Evolutionary conservation across 768 basidiomycete genomes (phyloP).

Genomic region (Russula earlei): DNA sequence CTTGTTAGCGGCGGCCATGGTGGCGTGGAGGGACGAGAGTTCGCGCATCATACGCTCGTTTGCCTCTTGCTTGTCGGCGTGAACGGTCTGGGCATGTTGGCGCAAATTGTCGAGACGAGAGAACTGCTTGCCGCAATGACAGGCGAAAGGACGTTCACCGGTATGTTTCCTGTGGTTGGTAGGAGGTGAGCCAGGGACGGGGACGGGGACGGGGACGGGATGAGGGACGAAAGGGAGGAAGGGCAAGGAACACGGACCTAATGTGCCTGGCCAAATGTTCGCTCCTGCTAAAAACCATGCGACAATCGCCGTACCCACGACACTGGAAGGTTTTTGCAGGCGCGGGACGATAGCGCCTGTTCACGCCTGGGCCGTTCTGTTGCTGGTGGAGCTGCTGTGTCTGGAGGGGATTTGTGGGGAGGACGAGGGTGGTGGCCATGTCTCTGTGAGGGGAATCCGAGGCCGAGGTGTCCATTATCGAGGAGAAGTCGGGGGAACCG

Average conservation of each 20-base stretch:
- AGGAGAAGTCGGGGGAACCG: not conserved
- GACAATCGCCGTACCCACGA: conserved; percentile 88
- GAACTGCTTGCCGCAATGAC: conserved; percentile 93
- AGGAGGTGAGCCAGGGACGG: conserved; percentile 19
- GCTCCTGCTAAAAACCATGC: conserved; percentile 92
- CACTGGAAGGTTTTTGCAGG: conserved; percentile 95
- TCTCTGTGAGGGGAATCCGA: conserved; percentile 13
- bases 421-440: conserved; percentile 9
- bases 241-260: conserved; percentile 46
- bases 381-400: conserved; percentile 6
- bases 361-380: conserved; percentile 25
- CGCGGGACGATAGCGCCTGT: conserved; percentile 68
- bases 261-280: conserved; percentile 96
- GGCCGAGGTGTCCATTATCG: conserved; percentile 9
- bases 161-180: conserved; percentile 76
- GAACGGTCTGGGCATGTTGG: conserved; percentile 95
- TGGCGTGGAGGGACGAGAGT: conserved; percentile 72
- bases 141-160: conserved; percentile 91
- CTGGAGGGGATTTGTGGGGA: not conserved
- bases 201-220: conserved; percentile 20
- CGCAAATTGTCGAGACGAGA: conserved; percentile 94
- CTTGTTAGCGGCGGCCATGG: conserved; percentile 54
- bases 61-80: conserved; percentile 84
- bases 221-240: conserved; percentile 17
- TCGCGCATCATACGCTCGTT: conserved; percentile 92